Percentiles rank a stretch among this genome's conserved stretches.
Evolutionary conservation across 1,284 basidiomycete species (phyloP).

Genomic region (Dichomitus squalens): DNA sequence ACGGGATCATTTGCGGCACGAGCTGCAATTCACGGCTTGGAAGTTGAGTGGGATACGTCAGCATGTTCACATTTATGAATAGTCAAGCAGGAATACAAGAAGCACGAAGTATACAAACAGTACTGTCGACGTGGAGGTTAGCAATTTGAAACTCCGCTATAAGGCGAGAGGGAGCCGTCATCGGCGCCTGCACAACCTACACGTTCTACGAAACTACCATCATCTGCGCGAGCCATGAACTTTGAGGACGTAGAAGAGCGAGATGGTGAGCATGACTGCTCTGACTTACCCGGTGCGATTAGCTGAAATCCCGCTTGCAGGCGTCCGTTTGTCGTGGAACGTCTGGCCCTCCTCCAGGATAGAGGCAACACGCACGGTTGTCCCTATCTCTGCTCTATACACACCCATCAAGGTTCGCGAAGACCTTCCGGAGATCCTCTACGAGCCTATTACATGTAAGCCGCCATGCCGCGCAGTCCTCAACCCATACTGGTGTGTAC

Average conservation of each 20-base stretch:
- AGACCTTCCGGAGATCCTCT: slow-evolving; percentile 94
- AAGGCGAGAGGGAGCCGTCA: slow-evolving; percentile 21
- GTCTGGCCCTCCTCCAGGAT: slow-evolving; percentile 98
- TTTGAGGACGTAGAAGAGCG: slow-evolving; percentile 67
- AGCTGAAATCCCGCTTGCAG: slow-evolving; percentile 40
- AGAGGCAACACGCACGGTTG: slow-evolving; percentile 97
- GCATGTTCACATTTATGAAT: no score
- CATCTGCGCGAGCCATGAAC: slow-evolving; percentile 40
- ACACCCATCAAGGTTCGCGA: slow-evolving; percentile 94
- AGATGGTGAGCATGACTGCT: slow-evolving; percentile 46
- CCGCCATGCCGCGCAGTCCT: slow-evolving; percentile 96
- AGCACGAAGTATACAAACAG: not conserved
- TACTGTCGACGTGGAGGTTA: not conserved
- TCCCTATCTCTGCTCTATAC: slow-evolving; percentile 98
- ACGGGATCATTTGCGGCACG: no score
- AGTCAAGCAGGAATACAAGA: not conserved
- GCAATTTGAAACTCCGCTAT: slow-evolving; percentile 1
- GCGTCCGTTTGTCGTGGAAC: slow-evolving; percentile 95
- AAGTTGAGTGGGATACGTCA: no score
- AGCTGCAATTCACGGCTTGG: no score
- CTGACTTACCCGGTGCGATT: not conserved
- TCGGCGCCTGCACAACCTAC: slow-evolving; percentile 13
- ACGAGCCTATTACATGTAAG: slow-evolving; percentile 99
- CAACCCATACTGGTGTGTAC: slow-evolving; percentile 89
- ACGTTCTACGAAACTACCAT: slow-evolving; percentile 13